phyloP scores from a whole-genome alignment of 2,329 filamentous ascomycete species.

The Amesomyces nigricolor region DNA sequence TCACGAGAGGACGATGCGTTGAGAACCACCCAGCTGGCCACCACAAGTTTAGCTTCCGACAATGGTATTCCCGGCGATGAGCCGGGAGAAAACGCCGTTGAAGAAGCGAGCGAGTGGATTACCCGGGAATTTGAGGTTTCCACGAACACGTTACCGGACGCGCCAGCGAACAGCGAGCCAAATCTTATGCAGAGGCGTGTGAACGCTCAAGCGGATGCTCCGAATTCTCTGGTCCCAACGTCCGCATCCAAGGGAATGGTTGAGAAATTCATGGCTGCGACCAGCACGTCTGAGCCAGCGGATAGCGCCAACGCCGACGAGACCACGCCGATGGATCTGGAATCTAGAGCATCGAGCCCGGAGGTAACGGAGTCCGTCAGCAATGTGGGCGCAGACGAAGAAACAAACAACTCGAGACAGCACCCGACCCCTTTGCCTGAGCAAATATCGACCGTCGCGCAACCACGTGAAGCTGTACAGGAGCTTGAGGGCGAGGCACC shows the following conservation, averaged over 20 bases:
- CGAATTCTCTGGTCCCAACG: background rate
- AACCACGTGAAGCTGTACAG: slow-evolving; percentile 24
- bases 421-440: slow-evolving; percentile 23
- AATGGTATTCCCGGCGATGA: background rate
- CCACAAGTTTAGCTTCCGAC: background rate
- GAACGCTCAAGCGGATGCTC: background rate
- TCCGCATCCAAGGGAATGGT: background rate
- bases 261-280: background rate
- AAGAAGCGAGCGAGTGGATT: background rate
- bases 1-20: background rate
- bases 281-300: background rate
- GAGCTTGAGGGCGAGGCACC: slow-evolving; percentile 28
- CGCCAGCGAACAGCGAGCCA: background rate
- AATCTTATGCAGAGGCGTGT: background rate
- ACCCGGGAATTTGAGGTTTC: background rate
- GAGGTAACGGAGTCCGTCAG: slow-evolving; percentile 17
- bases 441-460: slow-evolving; percentile 31
- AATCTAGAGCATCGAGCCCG: slow-evolving; percentile 23
- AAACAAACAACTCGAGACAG: slow-evolving; percentile 25
- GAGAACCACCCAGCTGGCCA: background rate
- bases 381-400: slow-evolving; percentile 28
- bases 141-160: background rate
- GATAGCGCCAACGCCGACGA: slow-evolving; percentile 13
- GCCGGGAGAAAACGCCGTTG: background rate
- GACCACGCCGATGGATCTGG: slow-evolving; percentile 24